Evolutionary conservation across 768 basidiomycete genomes (phyloP).

Genomic region (Leucosporidium yakuticum): DNA sequence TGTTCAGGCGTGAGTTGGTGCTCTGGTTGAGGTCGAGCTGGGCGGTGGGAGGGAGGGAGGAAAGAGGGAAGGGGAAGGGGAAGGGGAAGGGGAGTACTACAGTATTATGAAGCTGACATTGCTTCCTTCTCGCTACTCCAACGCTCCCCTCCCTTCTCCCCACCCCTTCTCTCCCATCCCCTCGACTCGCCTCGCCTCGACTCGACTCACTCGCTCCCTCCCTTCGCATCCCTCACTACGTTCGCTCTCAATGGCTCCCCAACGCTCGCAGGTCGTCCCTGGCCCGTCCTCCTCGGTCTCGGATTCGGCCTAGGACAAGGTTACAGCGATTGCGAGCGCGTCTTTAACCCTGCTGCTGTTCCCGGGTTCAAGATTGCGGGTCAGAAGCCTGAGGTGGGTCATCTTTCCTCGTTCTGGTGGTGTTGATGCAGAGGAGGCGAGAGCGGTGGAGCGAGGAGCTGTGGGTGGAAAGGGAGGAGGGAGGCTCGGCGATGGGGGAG

Average conservation of each 20-base stretch:
- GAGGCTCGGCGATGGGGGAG: not conserved
- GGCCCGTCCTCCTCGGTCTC: constrained; percentile 69
- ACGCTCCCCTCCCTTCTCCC: not conserved
- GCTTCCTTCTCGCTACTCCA: too few species aligned
- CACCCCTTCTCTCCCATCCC: not conserved
- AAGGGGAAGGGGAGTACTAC: not conserved
- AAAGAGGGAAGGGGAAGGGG: not conserved
- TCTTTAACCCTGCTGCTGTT: constrained; percentile 84
- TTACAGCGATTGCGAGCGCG: constrained; percentile 86
- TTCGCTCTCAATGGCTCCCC: too few species aligned
- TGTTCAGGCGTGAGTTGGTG: constrained; percentile 75
- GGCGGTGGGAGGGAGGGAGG: not conserved
- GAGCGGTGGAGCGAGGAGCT: not conserved
- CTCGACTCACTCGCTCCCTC: too few species aligned
- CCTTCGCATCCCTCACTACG: too few species aligned
- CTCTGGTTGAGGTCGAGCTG: not conserved
- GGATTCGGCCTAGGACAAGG: constrained; percentile 83
- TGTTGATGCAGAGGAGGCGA: not conserved
- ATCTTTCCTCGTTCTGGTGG: too few species aligned
- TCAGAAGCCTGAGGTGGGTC: constrained; percentile 7
- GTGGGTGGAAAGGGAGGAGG: not conserved
- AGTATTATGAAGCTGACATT: too few species aligned
- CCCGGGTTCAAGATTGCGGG: constrained; percentile 51
- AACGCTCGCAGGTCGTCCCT: constrained; percentile 70
- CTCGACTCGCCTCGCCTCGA: not conserved